phyloP scores from a whole-genome alignment of 2,329 filamentous ascomycete genomes.

The Penicillium brevicompactum region DNA sequence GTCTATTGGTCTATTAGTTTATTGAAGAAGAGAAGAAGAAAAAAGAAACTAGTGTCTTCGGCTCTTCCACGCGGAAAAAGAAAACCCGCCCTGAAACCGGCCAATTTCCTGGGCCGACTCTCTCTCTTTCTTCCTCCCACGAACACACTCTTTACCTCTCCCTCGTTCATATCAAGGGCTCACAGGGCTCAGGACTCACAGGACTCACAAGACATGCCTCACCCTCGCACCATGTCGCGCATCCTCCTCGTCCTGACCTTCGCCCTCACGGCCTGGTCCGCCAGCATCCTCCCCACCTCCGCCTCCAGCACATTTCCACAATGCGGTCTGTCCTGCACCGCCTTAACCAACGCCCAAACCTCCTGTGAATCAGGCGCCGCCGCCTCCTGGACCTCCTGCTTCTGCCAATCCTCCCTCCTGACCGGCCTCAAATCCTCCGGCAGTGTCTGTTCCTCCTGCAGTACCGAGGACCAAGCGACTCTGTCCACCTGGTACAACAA shows the following conservation, averaged over 20 bases:
- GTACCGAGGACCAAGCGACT: constrained; percentile 54
- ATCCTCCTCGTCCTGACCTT: constrained; percentile 5
- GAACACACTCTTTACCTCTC: no score
- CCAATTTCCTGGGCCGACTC: background rate
- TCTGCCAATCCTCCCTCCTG: constrained; percentile 68
- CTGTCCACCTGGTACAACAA: constrained; percentile 71
- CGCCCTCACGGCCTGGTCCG: constrained; percentile 24
- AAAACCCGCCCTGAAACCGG: background rate
- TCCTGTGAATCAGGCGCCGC: constrained; percentile 60
- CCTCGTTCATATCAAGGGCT: no score
- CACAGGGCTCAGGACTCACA: no score
- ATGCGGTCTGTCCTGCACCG: constrained; percentile 62
- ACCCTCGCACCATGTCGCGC: constrained; percentile 2
- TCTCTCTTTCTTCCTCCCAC: background rate
- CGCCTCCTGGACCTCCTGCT: constrained; percentile 66
- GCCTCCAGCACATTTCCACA: constrained; percentile 56
- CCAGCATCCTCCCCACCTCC: constrained; percentile 37
- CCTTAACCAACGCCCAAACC: constrained; percentile 69
- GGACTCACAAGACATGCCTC: no score
- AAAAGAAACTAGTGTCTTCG: background rate
- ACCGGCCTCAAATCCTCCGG: constrained; percentile 60
- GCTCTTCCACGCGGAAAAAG: background rate
- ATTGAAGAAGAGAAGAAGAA: background rate
- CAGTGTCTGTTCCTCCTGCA: constrained; percentile 65
- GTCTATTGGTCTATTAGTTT: no score